Evolutionary conservation across 1,284 basidiomycete genomes (phyloP), one percentile per base, ranked within the genome.

Genomic region (Abortiporus biennis): DNA sequence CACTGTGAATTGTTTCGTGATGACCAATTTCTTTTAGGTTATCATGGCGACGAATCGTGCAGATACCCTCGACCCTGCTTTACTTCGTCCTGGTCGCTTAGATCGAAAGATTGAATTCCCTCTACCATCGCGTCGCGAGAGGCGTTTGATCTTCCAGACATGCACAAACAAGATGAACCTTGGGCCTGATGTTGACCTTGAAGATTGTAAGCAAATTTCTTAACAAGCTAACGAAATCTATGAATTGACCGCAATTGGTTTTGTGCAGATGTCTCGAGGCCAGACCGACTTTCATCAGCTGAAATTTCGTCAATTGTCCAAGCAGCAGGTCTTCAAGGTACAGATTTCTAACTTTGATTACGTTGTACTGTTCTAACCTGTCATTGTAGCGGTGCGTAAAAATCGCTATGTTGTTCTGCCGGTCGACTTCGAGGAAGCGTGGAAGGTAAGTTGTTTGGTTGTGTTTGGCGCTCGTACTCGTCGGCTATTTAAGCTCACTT

Each of bases 61-160:
- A 42, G 93, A 97, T 64, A 97, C 93, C 1, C 74, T 97, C 27
- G 93, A 99, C 66, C 96, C 96, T 43, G 96, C 96, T 13, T 70
- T 99, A 41, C 81, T 99, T 21, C 92, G 96, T 59, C 96, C 96
- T 34, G 96, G 96, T 61, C 92, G 96, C 61, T 74, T 99, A 12
- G 96, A 99, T 68, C 74, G 96, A 58, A 99, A 99, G 74, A 99
- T 99, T 53, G 96, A 99, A 65, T 99, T 99, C 72, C 96, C 96
- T 3, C 72, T 89, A 40, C 96, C 96, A 22, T 92, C 91, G 21
- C 74, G 96, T 47, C 80, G 96, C 54, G 96, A 99, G 69, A 92
- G 94, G 62, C 90, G 96, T 41, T 71, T 99, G 36, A 95, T 99
- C 54, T 99, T 98, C 85, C 96, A 99, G 64, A 98, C 96, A 8